These are phyloP conservation scores for Sporobolomyces pararoseus DNA, from an alignment of 768 basidiomycete species.

Conservation along the genomic window DNA sequence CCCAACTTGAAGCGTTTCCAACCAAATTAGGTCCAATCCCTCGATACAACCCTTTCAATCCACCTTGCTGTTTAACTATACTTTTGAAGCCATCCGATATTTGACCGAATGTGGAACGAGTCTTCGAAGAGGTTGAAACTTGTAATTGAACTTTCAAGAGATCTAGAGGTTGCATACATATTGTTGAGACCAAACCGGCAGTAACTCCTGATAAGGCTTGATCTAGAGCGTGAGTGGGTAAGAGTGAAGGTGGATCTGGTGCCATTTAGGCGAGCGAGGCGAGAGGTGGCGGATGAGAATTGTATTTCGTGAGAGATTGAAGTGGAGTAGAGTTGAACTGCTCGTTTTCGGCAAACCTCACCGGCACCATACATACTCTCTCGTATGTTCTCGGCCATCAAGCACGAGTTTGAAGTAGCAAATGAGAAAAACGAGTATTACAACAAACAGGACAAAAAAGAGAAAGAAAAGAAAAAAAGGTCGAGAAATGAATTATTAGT, in stretches of 20 bases:
- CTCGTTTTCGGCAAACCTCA: too few species aligned
- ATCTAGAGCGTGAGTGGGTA: constrained; percentile 58
- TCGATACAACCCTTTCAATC: constrained; percentile 81
- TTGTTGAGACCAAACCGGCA: constrained; percentile 83
- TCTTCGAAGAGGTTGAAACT: constrained; percentile 66
- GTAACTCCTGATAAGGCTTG: constrained; percentile 91
- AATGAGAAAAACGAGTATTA: not conserved
- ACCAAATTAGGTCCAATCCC: constrained; percentile 86
- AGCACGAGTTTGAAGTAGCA: too few species aligned
- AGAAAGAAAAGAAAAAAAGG: not conserved
- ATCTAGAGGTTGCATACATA: constrained; percentile 97
- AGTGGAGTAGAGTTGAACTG: not conserved
- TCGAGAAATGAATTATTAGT: too few species aligned
- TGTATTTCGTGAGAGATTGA: not conserved
- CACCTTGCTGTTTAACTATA: constrained; percentile 65
- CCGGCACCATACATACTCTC: too few species aligned
- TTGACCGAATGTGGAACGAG: constrained; percentile 59
- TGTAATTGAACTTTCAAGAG: constrained; percentile 91
- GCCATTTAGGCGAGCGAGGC: constrained; percentile 6
- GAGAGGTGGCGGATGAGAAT: not conserved
- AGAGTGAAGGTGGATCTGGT: constrained; percentile 14
- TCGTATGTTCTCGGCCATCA: too few species aligned
- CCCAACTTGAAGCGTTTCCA: constrained; percentile 95
- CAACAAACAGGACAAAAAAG: not conserved
- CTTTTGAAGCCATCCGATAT: constrained; percentile 72